These are phyloP conservation scores for Aphanoascus verrucosus DNA, from an alignment of 2,329 filamentous ascomycete genomes.

Conservation along the genomic window DNA sequence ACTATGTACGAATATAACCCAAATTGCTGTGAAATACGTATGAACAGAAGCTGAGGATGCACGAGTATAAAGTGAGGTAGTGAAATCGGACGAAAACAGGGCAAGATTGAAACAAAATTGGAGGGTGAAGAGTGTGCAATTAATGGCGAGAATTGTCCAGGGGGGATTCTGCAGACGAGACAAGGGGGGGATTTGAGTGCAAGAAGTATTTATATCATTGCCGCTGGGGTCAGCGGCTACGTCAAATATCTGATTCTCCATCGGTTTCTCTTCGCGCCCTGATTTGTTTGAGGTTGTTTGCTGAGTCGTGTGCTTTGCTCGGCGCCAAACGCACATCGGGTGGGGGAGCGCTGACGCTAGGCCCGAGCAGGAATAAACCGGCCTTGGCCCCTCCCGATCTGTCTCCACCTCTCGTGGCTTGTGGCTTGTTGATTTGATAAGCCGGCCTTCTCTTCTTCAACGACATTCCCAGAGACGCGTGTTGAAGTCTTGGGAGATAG, in stretches of 20 bases:
- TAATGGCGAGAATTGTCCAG: background rate
- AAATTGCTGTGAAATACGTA: background rate
- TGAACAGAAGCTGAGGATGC: background rate
- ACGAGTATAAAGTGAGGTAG: background rate
- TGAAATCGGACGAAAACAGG: background rate
- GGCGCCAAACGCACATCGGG: background rate
- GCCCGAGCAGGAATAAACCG: background rate
- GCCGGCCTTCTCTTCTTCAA: background rate
- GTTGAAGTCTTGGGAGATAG: background rate
- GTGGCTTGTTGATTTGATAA: background rate
- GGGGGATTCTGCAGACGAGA: background rate
- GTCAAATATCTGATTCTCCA: background rate
- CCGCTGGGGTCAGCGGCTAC: conserved; percentile 1
- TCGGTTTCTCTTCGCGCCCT: background rate
- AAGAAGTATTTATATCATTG: background rate
- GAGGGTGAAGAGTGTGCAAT: background rate
- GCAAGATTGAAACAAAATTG: background rate
- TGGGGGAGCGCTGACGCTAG: background rate
- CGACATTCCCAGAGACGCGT: background rate
- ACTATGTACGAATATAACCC: background rate
- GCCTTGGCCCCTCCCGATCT: background rate
- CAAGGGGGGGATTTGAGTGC: background rate
- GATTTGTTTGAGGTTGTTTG: conserved; percentile 4
- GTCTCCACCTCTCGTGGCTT: background rate
- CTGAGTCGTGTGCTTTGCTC: background rate